Base-by-base conservation (phyloP, 177 flowering plant genomes). In the Vitis hybrid region DNA sequence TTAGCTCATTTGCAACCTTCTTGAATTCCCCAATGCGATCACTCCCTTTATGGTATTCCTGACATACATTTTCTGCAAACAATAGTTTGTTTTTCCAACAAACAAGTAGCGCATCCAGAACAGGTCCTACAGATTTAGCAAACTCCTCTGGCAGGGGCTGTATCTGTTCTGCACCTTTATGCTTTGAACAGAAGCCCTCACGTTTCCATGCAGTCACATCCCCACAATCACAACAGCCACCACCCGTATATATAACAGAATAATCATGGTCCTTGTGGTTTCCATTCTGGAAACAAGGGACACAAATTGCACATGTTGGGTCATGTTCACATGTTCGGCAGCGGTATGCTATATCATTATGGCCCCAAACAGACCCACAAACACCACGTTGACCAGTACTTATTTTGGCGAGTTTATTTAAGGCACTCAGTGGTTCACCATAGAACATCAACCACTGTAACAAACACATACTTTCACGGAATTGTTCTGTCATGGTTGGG, bases 211-310 rank as follows among this genome's bases (percentile, higher is more conserved):
- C 99, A 49, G 95, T 94, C 60, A 77, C 88, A 80, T 96, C 99
- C 49, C 99, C 99, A 78, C 99, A 96, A 74, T 96, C 99, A 80
- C 99, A 96, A 63, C 99, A 96, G 59, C 99, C 99, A 63, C 98
- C 96, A 19, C 93, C 88, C 0, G 99, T 92, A 55, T 90, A 87
- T 31, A 89, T 94, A 9, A 89, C 77, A 11, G 91, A 90, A 79
- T 89, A 92, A 77, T 96, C 98, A 77, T 96, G 99, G 51, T 77
- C 89, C 79, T 84, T 78, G 80, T 96, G 99, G 71, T 90, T 79
- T 62, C 99, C 99, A 85, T 90, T 88, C 78, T 89, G 88, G 67
- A 96, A 96, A 86, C 99, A 96, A 18, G 98, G 87, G 63, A 90
- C 97, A 66, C 99, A 96, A 57, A 96, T 96, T 52, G 97, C 99